Percentiles rank a stretch among this genome's conserved stretches.
phyloP scores from a whole-genome alignment of 2,329 filamentous ascomycete species.

The Beauveria australis region DNA sequence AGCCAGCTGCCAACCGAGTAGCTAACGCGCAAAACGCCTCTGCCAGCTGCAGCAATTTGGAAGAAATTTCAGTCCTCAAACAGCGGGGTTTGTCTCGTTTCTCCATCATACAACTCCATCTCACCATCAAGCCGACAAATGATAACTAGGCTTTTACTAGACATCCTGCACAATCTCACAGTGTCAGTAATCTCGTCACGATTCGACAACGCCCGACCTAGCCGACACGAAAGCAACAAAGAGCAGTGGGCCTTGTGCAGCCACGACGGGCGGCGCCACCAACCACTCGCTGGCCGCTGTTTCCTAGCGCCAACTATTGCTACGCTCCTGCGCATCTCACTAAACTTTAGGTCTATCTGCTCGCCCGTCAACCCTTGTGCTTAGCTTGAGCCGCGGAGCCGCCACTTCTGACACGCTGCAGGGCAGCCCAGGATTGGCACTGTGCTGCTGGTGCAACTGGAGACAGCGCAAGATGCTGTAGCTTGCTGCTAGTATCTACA shows the following conservation, averaged over 20 bases:
- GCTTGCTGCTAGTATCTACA: not conserved
- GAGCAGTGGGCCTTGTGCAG: not conserved
- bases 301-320: not conserved
- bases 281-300: not conserved
- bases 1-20: not conserved
- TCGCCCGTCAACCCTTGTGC: not conserved
- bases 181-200: not conserved
- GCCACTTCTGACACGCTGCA: not conserved
- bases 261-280: not conserved
- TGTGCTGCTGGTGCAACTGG: not conserved
- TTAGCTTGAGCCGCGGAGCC: conserved; percentile 1
- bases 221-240: not conserved
- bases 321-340: conserved; percentile 1
- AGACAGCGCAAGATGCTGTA: not conserved
- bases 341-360: conserved; percentile 7
- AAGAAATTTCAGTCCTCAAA: conserved; percentile 1
- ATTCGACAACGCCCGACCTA: not conserved
- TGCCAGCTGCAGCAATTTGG: not conserved
- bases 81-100: not conserved
- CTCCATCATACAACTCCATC: not conserved
- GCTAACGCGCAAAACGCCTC: too few relatives aligned
- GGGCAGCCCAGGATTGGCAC: not conserved
- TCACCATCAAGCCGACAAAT: not conserved
- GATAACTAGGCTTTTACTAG: not conserved
- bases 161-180: not conserved